Evolutionary conservation across 805 yeast species (phyloP).

Genomic region (Yamadazyma paraphyllophila): DNA sequence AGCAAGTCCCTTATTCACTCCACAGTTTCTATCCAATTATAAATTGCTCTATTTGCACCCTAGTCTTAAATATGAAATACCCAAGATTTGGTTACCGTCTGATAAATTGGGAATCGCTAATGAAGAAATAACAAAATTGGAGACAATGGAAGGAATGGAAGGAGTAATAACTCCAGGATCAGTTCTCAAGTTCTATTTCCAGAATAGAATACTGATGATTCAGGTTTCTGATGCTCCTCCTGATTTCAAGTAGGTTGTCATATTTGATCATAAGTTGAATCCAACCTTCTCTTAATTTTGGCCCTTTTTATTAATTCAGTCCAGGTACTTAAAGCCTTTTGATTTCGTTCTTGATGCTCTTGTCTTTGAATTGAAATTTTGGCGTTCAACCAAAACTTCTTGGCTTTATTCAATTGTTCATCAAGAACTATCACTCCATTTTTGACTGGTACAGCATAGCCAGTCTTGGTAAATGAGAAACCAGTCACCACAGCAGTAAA

Average conservation of each 20-base stretch:
- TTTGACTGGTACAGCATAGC: conserved; percentile 26
- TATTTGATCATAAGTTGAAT: conserved; percentile 12
- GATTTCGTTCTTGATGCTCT: conserved; percentile 1
- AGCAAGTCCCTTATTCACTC: not conserved
- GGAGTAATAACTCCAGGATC: conserved; percentile 29
- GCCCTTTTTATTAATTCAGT: conserved; percentile 13
- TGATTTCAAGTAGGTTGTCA: conserved; percentile 21
- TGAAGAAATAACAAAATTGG: conserved; percentile 5
- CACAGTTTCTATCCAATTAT: conserved; percentile 8
- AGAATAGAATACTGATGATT: conserved; percentile 14
- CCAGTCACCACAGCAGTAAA: conserved; percentile 34
- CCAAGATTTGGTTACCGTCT: conserved; percentile 39
- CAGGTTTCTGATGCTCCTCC: conserved; percentile 32
- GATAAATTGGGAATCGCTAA: conserved; percentile 27
- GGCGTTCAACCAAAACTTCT: conserved; percentile 26
- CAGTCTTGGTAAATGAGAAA: conserved; percentile 23
- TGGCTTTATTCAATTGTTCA: conserved; percentile 15
- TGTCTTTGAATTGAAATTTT: conserved; percentile 13
- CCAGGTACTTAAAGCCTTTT: conserved; percentile 16
- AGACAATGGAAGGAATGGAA: conserved; percentile 10
- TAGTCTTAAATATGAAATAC: conserved; percentile 34
- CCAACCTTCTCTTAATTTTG: conserved; percentile 17
- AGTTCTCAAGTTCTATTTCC: conserved; percentile 14
- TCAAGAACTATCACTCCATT: conserved; percentile 27
- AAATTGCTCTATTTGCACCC: conserved; percentile 36